Evolutionary conservation across 768 basidiomycete species (phyloP), one percentile per base, ranked within the genome.

Genomic region (Podaxis rugospora): DNA sequence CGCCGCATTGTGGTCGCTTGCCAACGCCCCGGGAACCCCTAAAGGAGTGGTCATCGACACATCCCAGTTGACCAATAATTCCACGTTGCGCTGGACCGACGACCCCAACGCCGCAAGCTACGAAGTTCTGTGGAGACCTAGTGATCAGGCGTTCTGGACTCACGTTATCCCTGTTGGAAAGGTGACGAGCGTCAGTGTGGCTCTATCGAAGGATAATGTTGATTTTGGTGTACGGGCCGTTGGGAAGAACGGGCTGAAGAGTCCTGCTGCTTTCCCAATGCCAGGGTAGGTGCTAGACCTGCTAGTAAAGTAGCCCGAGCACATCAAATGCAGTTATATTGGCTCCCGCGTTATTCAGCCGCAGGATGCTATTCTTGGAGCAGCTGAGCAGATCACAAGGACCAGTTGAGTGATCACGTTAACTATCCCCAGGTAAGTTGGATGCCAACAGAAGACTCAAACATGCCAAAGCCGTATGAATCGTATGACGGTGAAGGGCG

Each of bases 1-100:
- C 1, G 82, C 80, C 1, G 78, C 77, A 4, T 51, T 84, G 18
- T 85, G 82, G 82, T 81, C 81, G 16, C 72, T 85, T 23, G 83
- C 83, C 4, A 77, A 82, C 58, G 82, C 82, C 0, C 83, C 83
- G 1, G 80, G 81, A 28, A 83, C 81, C 14, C 82, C 82, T 9
- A 79, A 76, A 69, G 76, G 77, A 59, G 78, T 80, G 5, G 69
- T 71, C 40, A 69, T 83, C 49, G 79, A 81, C 66, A 78, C 80
- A 32, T 71, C 70, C n/a, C 71, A 75, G 36, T 68, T 83, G 62
- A 80, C 79, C 40, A 84, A 84, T 70, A 84, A 83, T 62, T 83
- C 82, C 35, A 83, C 82, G 32, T 69, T 84, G 28, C 68, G 58
- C 11, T 84, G 83, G 83, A 75, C 69, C 10, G 57, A 67, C 11